Base-by-base conservation (phyloP, 2,329 filamentous ascomycete genomes). In the Pestalotiopsis sp. region DNA sequence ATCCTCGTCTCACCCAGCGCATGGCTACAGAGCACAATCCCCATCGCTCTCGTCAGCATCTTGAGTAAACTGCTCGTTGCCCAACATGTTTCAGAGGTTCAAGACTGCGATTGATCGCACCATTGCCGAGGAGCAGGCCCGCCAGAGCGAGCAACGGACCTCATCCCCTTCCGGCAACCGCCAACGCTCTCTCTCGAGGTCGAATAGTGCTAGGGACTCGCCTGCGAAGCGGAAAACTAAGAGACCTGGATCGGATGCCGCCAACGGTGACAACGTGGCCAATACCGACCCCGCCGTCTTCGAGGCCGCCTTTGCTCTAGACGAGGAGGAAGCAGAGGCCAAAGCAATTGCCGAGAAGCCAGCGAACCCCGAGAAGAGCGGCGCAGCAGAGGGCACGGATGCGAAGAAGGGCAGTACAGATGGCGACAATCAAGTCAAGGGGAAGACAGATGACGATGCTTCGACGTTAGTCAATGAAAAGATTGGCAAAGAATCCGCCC, bases 91-190 rank as follows among this genome's bases (percentile, higher is more conserved):
- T 17, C 78, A 96, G 92, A 89, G 93, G 84, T 85, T 97, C 75
- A 93, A 94, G 83, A 93, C 92, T 76, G 92, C 92, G 69, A 94
- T 97, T 79, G 93, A 97, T 79, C 90, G 91, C 75, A 92, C 92
- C 76, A 96, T 98, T 76, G 93, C 94, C 76, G 94, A 97, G 83
- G 95, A 98, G 82, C 94, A 97, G 81, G 92, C 94, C 69, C 92
- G 93, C 69, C 92, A 94, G 78, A 88, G 88, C 76, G 81, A 84
- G 4, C 83, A 84, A 66, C 81, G 86, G 74, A 76, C 82, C 75
- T 75, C 79, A 76, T 79, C 82, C 69, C 76, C 83, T 80, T 70
- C 84, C 76, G 73, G 86, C 67, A 77, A 83, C 70, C 79, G 78
- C 72, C 79, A 84, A 7, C 82, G 76, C 71, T 87, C 84, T 63